These are phyloP conservation scores for Penicillium sp. DNA, from an alignment of 2,329 filamentous ascomycete genomes.

Conservation along the genomic window DNA sequence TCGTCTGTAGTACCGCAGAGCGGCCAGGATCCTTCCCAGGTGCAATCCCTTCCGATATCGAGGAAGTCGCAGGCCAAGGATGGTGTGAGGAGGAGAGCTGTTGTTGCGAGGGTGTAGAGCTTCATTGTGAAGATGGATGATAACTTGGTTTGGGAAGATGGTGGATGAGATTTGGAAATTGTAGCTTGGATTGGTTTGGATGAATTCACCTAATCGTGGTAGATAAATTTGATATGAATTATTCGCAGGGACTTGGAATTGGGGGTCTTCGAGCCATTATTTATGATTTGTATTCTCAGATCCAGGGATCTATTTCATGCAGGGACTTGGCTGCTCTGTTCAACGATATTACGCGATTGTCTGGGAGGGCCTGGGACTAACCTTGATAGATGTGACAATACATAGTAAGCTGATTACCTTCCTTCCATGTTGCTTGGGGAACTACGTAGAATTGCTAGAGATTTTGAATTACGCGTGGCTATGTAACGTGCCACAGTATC, in stretches of 20 bases:
- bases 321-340: conserved; percentile 6
- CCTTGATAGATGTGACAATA: neutral
- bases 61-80: conserved; percentile 11
- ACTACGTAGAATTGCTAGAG: neutral
- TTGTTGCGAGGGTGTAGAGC: neutral
- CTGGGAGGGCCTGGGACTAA: neutral
- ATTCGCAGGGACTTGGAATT: neutral
- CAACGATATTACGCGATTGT: conserved; percentile 1
- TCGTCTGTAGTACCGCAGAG: conserved; percentile 15
- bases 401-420: neutral
- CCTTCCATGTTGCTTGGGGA: neutral
- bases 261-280: neutral
- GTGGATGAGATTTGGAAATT: neutral
- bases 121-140: conserved; percentile 4
- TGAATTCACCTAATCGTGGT: no score
- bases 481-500: conserved; percentile 6
- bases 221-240: neutral
- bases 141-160: neutral
- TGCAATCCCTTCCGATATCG: conserved; percentile 16
- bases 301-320: neutral
- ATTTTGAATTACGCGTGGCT: neutral
- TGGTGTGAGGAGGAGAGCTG: conserved; percentile 2
- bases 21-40: conserved; percentile 17
- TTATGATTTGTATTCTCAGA: neutral
- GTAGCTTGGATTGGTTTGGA: neutral